These are phyloP conservation scores for Sporothrix globosa DNA, from an alignment of 2,329 filamentous ascomycete genomes.

Conservation along the genomic window DNA sequence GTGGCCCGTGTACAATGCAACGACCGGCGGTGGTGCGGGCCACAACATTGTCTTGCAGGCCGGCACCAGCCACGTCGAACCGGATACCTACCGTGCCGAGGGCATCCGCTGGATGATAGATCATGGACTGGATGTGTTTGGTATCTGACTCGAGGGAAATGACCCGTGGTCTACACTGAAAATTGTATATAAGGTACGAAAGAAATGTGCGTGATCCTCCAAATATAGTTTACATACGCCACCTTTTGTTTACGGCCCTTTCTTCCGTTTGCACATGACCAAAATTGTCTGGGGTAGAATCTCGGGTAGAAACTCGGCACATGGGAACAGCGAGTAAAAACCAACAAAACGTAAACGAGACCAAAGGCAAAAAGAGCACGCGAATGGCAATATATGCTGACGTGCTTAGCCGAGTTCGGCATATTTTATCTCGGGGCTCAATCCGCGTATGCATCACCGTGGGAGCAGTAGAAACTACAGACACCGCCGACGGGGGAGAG, in stretches of 20 bases:
- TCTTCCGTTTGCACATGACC: conserved; percentile 7
- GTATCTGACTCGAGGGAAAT: background rate
- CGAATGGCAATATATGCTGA: background rate
- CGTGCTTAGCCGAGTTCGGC: conserved; percentile 27
- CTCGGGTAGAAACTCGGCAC: too few species aligned
- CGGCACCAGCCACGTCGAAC: conserved; percentile 25
- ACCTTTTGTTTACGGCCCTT: background rate
- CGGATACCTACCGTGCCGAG: conserved; percentile 31
- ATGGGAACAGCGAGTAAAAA: too few species aligned
- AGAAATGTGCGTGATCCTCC: too few species aligned
- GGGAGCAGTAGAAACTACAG: background rate
- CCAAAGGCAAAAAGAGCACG: background rate
- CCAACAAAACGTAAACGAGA: too few species aligned
- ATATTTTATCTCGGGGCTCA: background rate
- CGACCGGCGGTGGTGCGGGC: conserved; percentile 36
- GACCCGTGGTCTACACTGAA: too few species aligned
- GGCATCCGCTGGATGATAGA: conserved; percentile 33
- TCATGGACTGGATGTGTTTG: conserved; percentile 32
- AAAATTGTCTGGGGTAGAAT: background rate
- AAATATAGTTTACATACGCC: too few species aligned
- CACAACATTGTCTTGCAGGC: conserved; percentile 33
- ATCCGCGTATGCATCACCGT: background rate
- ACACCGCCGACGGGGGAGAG: too few species aligned
- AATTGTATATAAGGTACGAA: too few species aligned
- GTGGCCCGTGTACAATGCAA: conserved; percentile 37